Conservation (phyloP, 2,329 filamentous ascomycete species). For the Paraphoma chrysanthemicola region DNA sequence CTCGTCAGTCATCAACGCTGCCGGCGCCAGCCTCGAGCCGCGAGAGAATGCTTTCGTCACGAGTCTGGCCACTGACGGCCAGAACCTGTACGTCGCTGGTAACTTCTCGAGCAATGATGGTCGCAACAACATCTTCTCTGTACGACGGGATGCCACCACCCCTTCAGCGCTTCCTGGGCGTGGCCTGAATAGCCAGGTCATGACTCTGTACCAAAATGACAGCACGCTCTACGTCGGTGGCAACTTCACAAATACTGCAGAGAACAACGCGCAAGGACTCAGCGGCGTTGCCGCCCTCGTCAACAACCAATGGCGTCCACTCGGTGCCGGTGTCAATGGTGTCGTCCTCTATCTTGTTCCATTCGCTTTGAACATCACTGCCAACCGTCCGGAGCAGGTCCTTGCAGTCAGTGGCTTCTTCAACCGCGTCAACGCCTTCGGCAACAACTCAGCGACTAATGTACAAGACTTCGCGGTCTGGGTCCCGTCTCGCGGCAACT, state of each 20-base stretch:
- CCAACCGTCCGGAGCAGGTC: conserved; percentile 71
- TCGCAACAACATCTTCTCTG: conserved; percentile 77
- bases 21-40: conserved; percentile 70
- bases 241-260: conserved; percentile 77
- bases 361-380: conserved; percentile 79
- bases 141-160: conserved; percentile 64
- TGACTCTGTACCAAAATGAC: conserved; percentile 71
- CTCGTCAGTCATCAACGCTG: conserved; percentile 76
- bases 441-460: conserved; percentile 64
- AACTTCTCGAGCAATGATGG: conserved; percentile 72
- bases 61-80: conserved; percentile 69
- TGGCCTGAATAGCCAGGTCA: conserved; percentile 82
- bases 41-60: conserved; percentile 71
- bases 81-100: conserved; percentile 75
- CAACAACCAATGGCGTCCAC: conserved; percentile 73
- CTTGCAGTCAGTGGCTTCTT: conserved; percentile 85
- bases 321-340: conserved; percentile 88
- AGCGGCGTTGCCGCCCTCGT: conserved; percentile 78
- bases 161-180: conserved; percentile 69
- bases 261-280: conserved; percentile 68
- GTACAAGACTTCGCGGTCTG: conserved; percentile 86
- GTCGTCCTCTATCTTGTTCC: conserved; percentile 76
- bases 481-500: conserved; percentile 85
- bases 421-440: conserved; percentile 72
- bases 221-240: conserved; percentile 77